Evolutionary conservation across 495 filamentous ascomycete species (phyloP), one percentile per base, ranked within the genome.

Genomic region (Trichodelitschia bisporula): DNA sequence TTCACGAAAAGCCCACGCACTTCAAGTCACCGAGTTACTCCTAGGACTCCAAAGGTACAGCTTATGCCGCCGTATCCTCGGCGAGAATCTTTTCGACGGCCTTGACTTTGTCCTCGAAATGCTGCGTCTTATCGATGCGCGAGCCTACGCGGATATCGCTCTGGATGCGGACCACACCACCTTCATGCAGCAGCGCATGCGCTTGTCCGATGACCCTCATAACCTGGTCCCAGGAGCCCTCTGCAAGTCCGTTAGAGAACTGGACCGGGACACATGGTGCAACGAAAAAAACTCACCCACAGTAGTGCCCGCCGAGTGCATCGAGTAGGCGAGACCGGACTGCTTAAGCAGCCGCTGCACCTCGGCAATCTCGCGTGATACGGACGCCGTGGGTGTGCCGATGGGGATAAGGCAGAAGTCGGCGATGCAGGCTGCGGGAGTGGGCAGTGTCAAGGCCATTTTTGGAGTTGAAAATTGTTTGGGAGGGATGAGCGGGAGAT

Each of bases 201-300:
- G 78, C 79, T 51, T 90, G 79, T 4, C 86, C 86, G 47, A 97
- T 82, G 11, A 89, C 61, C 33, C 54, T 61, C 63, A 86, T 80
- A 19, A 91, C 82, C 25, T 73, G 62, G 37, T 89, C 78, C 84
- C 84, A 95, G 16, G 71, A 60, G 11, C 86, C 84, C 50, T 95
- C 84, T 24, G 21, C 21, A 24, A n/a, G 6, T n/a, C 6, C 21
- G 21, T 24, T 24, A 24, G 21, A 6, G n/a, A n/a, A n/a, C n/a
- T n/a, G n/a, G n/a, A n/a, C n/a, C n/a, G n/a, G n/a, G n/a, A n/a
- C n/a, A n/a, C 12, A 32, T 29, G 32, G 30, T 30, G 26, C 15
- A 30, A 34, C 16, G 18, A 25, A 17, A 20, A 20, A 15, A 15
- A 62, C 67, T 26, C 54, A 90, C 82, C 83, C 21, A 95, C 63